Conservation (phyloP, 441 rosid species). For the Omphalea diandra region DNA sequence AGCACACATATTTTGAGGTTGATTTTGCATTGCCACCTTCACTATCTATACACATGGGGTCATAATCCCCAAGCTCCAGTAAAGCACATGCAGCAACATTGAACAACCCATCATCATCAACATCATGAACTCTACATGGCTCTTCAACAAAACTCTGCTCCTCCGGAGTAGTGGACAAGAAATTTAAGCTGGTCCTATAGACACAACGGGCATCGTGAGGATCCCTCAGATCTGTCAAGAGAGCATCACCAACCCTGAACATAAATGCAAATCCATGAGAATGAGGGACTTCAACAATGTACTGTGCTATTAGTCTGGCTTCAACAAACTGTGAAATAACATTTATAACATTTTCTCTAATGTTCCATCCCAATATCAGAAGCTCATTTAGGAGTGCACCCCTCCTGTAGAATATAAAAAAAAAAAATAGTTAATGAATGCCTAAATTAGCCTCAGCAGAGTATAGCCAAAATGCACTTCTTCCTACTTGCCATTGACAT, state of each 20-base stretch:
- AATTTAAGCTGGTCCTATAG: conserved; percentile 64
- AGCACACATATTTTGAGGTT: conserved; percentile 62
- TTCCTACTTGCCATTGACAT: conserved; percentile 25
- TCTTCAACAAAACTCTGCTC: conserved; percentile 82
- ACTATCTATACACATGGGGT: conserved; percentile 95
- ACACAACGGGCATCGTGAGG: conserved; percentile 67
- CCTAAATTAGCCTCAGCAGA: conserved; percentile 29
- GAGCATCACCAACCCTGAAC: conserved; percentile 90
- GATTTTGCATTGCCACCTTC: conserved; percentile 53
- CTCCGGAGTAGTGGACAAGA: conserved; percentile 56
- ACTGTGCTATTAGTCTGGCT: conserved; percentile 77
- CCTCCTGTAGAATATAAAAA: conserved; percentile 57
- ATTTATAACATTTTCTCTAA: conserved; percentile 49
- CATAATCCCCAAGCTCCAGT: conserved; percentile 88
- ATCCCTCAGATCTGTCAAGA: conserved; percentile 95
- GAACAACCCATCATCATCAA: conserved; percentile 93
- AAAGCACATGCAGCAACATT: conserved; percentile 97
- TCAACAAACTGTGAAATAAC: conserved; percentile 57
- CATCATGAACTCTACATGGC: conserved; percentile 66
- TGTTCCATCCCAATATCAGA: conserved; percentile 69
- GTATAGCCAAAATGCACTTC: conserved; percentile 23
- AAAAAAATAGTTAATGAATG: conserved; percentile 20
- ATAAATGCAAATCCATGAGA: conserved; percentile 87
- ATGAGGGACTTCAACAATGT: conserved; percentile 83
- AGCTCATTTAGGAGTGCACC: conserved; percentile 65